Evolutionary conservation across 2,329 filamentous ascomycete genomes (phyloP).

Genomic region (Seiridium unicorne): DNA sequence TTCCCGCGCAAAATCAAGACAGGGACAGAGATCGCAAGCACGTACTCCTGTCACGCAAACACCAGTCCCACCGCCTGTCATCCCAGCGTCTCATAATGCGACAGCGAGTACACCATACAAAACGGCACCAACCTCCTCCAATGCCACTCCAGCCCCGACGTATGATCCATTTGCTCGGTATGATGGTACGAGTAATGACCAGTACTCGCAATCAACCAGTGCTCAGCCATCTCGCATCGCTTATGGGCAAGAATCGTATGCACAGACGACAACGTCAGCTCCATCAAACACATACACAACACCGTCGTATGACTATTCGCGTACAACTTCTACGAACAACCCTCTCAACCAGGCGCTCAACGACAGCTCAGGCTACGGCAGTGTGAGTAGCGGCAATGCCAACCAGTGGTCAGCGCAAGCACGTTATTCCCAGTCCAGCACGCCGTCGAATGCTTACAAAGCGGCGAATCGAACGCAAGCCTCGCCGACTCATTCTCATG

Average conservation of each 20-base stretch:
- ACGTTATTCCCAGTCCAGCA: background rate
- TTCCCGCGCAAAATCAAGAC: slow-evolving; percentile 21
- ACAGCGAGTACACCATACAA: slow-evolving; percentile 22
- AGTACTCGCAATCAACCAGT: slow-evolving; percentile 1
- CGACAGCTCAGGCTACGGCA: slow-evolving; percentile 16
- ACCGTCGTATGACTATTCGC: slow-evolving; percentile 26
- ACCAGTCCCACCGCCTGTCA: slow-evolving; percentile 21
- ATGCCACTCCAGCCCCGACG: slow-evolving; percentile 21
- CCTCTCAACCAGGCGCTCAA: slow-evolving; percentile 24
- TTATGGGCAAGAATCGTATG: slow-evolving; percentile 25
- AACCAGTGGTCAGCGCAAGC: slow-evolving; percentile 21
- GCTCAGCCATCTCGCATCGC: slow-evolving; percentile 20
- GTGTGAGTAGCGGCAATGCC: slow-evolving; percentile 11
- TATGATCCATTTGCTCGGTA: slow-evolving; percentile 29
- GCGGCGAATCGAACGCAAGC: slow-evolving; percentile 14
- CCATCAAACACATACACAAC: slow-evolving; percentile 21
- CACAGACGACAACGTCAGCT: slow-evolving; percentile 17
- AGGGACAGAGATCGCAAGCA: slow-evolving; percentile 24
- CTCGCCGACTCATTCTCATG: slow-evolving; percentile 19
- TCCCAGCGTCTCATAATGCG: slow-evolving; percentile 19
- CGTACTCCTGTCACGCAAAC: slow-evolving; percentile 22
- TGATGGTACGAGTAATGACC: slow-evolving; percentile 20
- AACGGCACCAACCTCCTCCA: slow-evolving; percentile 20
- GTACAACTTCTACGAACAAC: slow-evolving; percentile 17
- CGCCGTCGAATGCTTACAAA: slow-evolving; percentile 13